Percentiles rank a stretch among this genome's conserved stretches.
Evolutionary conservation across 2,329 filamentous ascomycete species (phyloP).

Genomic region (Emydomyces testavorans): DNA sequence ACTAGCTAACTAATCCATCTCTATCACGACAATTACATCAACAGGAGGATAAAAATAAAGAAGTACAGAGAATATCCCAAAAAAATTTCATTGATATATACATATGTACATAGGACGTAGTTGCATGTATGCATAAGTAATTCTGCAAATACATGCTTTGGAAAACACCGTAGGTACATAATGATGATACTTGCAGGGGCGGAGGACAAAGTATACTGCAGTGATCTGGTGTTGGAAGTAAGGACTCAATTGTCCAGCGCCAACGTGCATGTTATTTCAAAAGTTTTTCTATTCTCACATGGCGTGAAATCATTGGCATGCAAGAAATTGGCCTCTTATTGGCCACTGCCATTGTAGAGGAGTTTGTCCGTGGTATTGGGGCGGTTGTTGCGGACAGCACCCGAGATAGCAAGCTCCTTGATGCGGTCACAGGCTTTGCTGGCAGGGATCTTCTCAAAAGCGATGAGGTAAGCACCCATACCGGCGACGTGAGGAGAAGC

Average conservation of each 20-base stretch:
- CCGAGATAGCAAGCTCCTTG: slow-evolving; percentile 40
- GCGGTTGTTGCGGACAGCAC: slow-evolving; percentile 19
- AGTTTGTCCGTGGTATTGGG: slow-evolving; percentile 23
- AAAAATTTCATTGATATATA: too few relatives aligned
- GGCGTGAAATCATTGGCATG: background rate
- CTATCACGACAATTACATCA: too few relatives aligned
- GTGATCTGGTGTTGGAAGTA: too few relatives aligned
- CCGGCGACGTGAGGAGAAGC: slow-evolving; percentile 40
- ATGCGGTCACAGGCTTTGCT: slow-evolving; percentile 39
- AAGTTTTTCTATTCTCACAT: background rate
- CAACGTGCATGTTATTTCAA: too few relatives aligned
- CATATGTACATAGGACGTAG: too few relatives aligned
- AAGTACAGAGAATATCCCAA: background rate
- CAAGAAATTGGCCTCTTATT: slow-evolving; percentile 1
- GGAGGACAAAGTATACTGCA: background rate
- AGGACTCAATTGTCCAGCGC: too few relatives aligned
- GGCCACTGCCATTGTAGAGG: slow-evolving; percentile 22
- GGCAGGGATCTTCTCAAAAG: slow-evolving; percentile 41
- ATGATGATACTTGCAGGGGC: too few relatives aligned
- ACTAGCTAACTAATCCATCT: background rate
- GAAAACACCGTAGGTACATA: too few relatives aligned
- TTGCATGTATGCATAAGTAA: too few relatives aligned
- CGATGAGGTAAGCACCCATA: slow-evolving; percentile 42
- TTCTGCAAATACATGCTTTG: too few relatives aligned
- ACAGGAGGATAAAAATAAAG: too few relatives aligned